Conservation (phyloP, 257 asterid genomes). For the Salvia miltiorrhiza region DNA sequence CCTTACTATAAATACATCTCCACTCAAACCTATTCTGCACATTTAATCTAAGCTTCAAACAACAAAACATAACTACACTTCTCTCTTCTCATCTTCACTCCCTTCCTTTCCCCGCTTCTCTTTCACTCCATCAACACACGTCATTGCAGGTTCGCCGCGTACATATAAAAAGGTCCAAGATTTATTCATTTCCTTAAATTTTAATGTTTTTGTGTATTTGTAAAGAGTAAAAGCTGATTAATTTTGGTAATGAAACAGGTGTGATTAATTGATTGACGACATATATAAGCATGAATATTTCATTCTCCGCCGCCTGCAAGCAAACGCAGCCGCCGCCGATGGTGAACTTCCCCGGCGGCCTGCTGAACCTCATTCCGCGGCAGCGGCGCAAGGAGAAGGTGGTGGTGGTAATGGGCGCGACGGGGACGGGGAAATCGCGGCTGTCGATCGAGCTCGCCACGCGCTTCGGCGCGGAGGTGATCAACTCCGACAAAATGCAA, state of each 20-base stretch:
- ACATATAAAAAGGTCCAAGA: neutral
- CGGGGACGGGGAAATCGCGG: constrained; percentile 84
- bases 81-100: too few species aligned
- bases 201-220: too few species aligned
- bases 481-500: constrained; percentile 85
- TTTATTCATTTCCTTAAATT: neutral
- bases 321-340: constrained; percentile 39
- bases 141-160: too few species aligned
- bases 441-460: constrained; percentile 75
- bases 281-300: constrained; percentile 19
- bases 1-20: too few species aligned
- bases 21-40: too few species aligned
- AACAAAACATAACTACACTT: too few species aligned
- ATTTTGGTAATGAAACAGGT: constrained; percentile 15
- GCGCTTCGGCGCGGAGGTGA: constrained; percentile 58
- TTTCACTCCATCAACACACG: too few species aligned
- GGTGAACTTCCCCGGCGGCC: constrained; percentile 50
- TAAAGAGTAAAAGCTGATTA: too few species aligned
- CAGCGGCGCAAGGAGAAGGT: constrained; percentile 64
- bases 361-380: constrained; percentile 36
- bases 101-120: too few species aligned
- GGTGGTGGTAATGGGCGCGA: constrained; percentile 74
- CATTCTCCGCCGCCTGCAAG: constrained; percentile 47
- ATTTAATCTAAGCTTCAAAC: too few species aligned
- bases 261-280: neutral